Evolutionary conservation across 208 protist genomes (phyloP).

Genomic region (Porcisia deanei): DNA sequence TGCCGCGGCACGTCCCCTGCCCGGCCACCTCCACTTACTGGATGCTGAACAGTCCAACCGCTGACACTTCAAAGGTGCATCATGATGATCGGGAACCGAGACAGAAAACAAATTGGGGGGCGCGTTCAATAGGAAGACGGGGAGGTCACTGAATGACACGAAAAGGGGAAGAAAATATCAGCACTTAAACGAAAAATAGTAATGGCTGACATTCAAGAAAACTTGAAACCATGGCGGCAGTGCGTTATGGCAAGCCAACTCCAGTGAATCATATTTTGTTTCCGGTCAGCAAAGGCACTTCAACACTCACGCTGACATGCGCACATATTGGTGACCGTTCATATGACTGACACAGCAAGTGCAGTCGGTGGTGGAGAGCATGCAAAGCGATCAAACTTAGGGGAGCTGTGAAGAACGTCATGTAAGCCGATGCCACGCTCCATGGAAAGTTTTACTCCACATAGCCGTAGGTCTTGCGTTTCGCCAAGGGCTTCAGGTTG

Average conservation of each 20-base stretch:
- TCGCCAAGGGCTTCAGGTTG: constrained; percentile 82
- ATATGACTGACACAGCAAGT: not conserved
- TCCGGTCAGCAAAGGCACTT: not conserved
- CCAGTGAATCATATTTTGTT: not conserved
- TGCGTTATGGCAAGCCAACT: not conserved
- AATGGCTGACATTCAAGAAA: not conserved
- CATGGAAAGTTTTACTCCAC: constrained; percentile 55
- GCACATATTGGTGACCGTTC: not conserved
- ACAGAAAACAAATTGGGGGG: not conserved
- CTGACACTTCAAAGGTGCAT: not conserved
- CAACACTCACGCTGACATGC: not conserved
- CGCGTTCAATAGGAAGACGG: not conserved
- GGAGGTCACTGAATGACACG: not conserved
- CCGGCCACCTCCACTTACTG: not conserved
- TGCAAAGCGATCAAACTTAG: not conserved
- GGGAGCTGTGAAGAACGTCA: not conserved
- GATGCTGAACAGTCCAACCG: not conserved
- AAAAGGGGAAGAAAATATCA: not conserved
- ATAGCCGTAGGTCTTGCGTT: constrained; percentile 86
- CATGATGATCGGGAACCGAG: not conserved
- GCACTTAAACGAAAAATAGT: constrained; percentile 6
- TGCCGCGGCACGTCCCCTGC: not conserved
- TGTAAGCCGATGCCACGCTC: not conserved
- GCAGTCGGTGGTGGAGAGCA: not conserved
- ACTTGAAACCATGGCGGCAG: not conserved